These are phyloP conservation scores for Gnomoniopsis sp. DNA, from an alignment of 2,329 filamentous ascomycete genomes.

Conservation along the genomic window DNA sequence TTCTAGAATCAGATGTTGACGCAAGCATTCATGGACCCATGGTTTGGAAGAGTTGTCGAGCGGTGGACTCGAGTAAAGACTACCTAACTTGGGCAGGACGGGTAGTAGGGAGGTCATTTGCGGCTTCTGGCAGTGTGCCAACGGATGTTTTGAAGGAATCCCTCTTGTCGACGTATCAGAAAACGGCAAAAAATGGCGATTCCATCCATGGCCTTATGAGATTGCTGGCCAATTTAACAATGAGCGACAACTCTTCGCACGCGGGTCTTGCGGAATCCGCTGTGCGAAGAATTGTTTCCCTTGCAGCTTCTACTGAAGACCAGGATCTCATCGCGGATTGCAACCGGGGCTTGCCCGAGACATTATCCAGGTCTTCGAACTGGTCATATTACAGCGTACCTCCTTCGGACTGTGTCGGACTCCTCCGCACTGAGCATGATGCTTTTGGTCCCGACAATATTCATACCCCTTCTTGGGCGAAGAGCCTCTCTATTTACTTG, in stretches of 20 bases:
- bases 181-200: slow-evolving; percentile 42
- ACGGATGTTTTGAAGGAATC: slow-evolving; percentile 59
- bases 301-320: slow-evolving; percentile 45
- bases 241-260: slow-evolving; percentile 51
- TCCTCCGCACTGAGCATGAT: slow-evolving; percentile 25
- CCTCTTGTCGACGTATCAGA: slow-evolving; percentile 47
- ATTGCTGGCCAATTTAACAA: slow-evolving; percentile 59
- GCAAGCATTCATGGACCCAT: slow-evolving; percentile 60
- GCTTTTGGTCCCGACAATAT: slow-evolving; percentile 39
- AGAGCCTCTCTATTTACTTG: slow-evolving; percentile 58
- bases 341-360: slow-evolving; percentile 47
- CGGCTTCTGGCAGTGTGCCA: slow-evolving; percentile 67
- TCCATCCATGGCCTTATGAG: slow-evolving; percentile 64
- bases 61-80: slow-evolving; percentile 58
- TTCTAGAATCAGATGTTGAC: slow-evolving; percentile 64
- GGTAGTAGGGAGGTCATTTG: slow-evolving; percentile 80
- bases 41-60: slow-evolving; percentile 73
- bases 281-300: slow-evolving; percentile 53
- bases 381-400: slow-evolving; percentile 56
- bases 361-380: slow-evolving; percentile 50
- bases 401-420: slow-evolving; percentile 45
- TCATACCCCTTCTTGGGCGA: slow-evolving; percentile 55
- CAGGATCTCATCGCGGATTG: slow-evolving; percentile 47
- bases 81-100: slow-evolving; percentile 85
- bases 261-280: slow-evolving; percentile 61